These are phyloP conservation scores for Epichloe uncinata DNA, from an alignment of 2,329 filamentous ascomycete species.

Conservation along the genomic window DNA sequence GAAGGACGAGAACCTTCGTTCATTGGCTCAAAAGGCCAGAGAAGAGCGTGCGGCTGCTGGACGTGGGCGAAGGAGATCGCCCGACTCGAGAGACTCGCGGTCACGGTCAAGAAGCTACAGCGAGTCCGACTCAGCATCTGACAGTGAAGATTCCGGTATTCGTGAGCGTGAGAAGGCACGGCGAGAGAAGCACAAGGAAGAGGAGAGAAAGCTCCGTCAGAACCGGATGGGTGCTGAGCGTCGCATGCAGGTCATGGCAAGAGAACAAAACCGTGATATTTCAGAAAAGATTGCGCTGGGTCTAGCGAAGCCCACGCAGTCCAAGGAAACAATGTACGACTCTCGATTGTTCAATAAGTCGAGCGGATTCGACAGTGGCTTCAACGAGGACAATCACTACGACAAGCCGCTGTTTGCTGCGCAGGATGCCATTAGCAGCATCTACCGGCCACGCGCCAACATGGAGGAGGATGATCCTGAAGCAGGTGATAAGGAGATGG, in stretches of 20 bases:
- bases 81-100: slow-evolving; percentile 26
- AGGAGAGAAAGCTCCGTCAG: slow-evolving; percentile 81
- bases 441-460: slow-evolving; percentile 71
- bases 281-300: slow-evolving; percentile 94
- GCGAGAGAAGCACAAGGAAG: slow-evolving; percentile 64
- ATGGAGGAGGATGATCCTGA: slow-evolving; percentile 69
- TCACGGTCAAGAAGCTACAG: slow-evolving; percentile 35
- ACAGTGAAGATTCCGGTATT: slow-evolving; percentile 54
- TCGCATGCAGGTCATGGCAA: slow-evolving; percentile 79
- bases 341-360: slow-evolving; percentile 89
- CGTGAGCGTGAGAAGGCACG: slow-evolving; percentile 67
- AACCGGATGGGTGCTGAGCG: slow-evolving; percentile 92
- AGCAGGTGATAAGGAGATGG: slow-evolving; percentile 69
- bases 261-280: slow-evolving; percentile 93
- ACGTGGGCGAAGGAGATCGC: slow-evolving; percentile 27
- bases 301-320: slow-evolving; percentile 85
- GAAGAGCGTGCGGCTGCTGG: slow-evolving; percentile 55
- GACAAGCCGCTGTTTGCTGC: slow-evolving; percentile 95
- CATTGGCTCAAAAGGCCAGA: slow-evolving; percentile 80
- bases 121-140: slow-evolving; percentile 34
- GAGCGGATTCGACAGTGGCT: slow-evolving; percentile 77
- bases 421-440: slow-evolving; percentile 86
- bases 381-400: slow-evolving; percentile 96
- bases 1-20: slow-evolving; percentile 84
- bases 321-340: slow-evolving; percentile 92